Evolutionary conservation across 257 asterid genomes (phyloP).

Genomic region (Cruciata laevipes): DNA sequence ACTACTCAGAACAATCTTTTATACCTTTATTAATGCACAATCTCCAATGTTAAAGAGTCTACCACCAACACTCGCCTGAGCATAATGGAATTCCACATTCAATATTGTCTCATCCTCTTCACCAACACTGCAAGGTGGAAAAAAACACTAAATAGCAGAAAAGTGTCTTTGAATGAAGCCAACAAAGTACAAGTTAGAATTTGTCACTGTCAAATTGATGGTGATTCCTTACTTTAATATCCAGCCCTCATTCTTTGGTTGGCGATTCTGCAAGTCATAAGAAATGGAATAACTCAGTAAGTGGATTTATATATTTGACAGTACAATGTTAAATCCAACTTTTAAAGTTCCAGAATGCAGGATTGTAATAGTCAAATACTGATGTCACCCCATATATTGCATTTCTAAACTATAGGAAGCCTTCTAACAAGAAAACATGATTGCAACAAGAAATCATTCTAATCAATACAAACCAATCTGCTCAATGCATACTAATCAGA

Average conservation of each 20-base stretch:
- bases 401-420: background rate
- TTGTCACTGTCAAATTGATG: slow-evolving; percentile 35
- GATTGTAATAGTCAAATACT: background rate
- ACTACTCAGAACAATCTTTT: slow-evolving; percentile 4
- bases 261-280: slow-evolving; percentile 44
- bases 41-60: slow-evolving; percentile 56
- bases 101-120: slow-evolving; percentile 78
- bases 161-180: slow-evolving; percentile 9
- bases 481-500: background rate
- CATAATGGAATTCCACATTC: slow-evolving; percentile 72
- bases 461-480: background rate
- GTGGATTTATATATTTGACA: background rate
- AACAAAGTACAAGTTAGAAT: slow-evolving; percentile 23
- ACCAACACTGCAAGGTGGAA: slow-evolving; percentile 40
- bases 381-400: background rate
- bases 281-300: slow-evolving; percentile 9
- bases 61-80: slow-evolving; percentile 62
- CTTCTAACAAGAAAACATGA: too few relatives aligned
- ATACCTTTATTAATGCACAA: slow-evolving; percentile 70
- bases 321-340: background rate
- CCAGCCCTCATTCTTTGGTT: slow-evolving; percentile 40
- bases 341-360: background rate
- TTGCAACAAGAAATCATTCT: background rate
- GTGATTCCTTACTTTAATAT: slow-evolving; percentile 67
- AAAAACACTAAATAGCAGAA: slow-evolving; percentile 18